Conservation (phyloP, 208 protist species). For the Leptomonas seymouri region DNA sequence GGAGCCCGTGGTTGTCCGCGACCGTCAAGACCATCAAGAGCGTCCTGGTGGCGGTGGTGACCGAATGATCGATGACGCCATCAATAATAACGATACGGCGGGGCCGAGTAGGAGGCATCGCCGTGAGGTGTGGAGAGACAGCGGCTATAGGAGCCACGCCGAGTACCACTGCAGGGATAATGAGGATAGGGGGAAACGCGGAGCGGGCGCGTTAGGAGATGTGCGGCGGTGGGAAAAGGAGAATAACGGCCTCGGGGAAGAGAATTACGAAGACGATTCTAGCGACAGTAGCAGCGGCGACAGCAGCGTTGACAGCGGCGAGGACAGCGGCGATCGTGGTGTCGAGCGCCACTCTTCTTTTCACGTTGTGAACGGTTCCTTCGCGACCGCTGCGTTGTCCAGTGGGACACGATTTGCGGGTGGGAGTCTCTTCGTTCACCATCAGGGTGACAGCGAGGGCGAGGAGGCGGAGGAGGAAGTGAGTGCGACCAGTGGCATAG, state of each 20-base stretch:
- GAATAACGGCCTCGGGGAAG: background rate
- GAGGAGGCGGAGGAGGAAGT: constrained; percentile 6
- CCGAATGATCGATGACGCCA: too few species aligned
- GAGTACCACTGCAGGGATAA: background rate
- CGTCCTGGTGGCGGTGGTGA: too few species aligned
- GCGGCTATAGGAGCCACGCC: too few species aligned
- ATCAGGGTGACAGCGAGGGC: constrained; percentile 7
- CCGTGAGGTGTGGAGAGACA: too few species aligned
- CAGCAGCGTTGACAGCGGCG: background rate
- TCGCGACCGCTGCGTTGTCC: background rate
- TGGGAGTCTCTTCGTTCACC: constrained; percentile 10
- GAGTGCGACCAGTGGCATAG: background rate
- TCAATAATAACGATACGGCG: too few species aligned
- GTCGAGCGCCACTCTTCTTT: background rate
- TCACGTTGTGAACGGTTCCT: constrained; percentile 8
- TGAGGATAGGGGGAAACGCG: background rate
- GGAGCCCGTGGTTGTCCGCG: too few species aligned
- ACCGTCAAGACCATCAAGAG: too few species aligned
- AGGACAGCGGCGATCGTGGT: background rate
- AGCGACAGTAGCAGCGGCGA: background rate
- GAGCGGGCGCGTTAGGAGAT: background rate
- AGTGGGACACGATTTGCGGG: background rate
- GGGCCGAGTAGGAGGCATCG: too few species aligned
- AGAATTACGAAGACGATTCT: constrained; percentile 1
- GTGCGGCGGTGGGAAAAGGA: background rate